These are phyloP conservation scores for Dictyostelium firmibasis DNA, from an alignment of 78 protist species.

Conservation along the genomic window DNA sequence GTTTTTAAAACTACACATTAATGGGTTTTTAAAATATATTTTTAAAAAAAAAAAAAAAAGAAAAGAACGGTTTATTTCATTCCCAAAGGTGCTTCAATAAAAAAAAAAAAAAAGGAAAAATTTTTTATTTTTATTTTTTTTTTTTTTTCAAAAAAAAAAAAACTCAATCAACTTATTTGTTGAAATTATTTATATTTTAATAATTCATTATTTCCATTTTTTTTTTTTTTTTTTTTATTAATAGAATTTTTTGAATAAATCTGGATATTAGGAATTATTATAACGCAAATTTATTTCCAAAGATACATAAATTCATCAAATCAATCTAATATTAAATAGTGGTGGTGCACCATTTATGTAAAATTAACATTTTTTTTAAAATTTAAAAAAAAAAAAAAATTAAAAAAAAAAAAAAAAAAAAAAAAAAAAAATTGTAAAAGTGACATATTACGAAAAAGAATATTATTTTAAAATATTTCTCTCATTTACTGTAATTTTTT, in stretches of 20 bases:
- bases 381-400: no score
- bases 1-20: constrained; percentile 14
- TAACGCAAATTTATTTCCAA: not conserved
- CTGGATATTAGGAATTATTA: not conserved
- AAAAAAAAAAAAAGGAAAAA: not conserved
- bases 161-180: not conserved
- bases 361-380: not conserved
- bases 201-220: not conserved
- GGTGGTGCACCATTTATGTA: not conserved
- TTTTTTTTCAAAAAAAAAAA: not conserved
- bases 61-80: not conserved
- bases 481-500: not conserved
- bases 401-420: not conserved
- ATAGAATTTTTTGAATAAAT: not conserved
- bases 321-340: not conserved
- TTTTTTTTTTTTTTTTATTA: not conserved
- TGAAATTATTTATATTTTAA: not conserved
- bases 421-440: not conserved
- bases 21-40: not conserved
- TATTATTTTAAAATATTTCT: not conserved
- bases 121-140: not conserved
- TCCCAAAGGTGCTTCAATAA: not conserved
- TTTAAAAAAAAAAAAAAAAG: not conserved
- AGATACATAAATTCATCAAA: not conserved
- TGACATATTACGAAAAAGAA: not conserved